Evolutionary conservation across 768 basidiomycete species (phyloP), one percentile per base, ranked within the genome.

Genomic region (Lentinus brumalis): DNA sequence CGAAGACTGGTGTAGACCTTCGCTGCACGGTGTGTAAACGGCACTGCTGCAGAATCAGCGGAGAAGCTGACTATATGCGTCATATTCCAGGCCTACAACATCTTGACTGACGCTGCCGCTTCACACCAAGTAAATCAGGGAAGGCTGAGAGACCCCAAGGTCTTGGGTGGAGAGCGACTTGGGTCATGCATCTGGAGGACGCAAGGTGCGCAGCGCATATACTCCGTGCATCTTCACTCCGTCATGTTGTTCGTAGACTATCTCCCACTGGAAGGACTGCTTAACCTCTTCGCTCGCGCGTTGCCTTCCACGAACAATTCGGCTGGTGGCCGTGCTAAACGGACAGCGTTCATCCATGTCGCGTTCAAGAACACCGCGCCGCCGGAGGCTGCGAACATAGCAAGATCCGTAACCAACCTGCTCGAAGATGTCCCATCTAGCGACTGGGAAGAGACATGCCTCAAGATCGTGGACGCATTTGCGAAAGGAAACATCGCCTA

Each of bases 261-360:
- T 65, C 72, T 88, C 16, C 78, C 80, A 14, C 70, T 86, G 45
- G 87, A 89, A 68, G 77, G 80, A 15, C 76, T 87, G 4, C 68
- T 88, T 45, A 80, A 82, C 54, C 65, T 89, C 0, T 81, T 87
- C 67, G 86, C 81, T 38, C 80, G 81, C 42, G 72, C 87, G 14
- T 70, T 88, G 29, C 84, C 86, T 16, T 73, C 82, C 12, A 69
- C 74, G 5, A 73, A 77, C 51, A 70, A 68, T n/a, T 73, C 70
- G 10, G 60, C 67, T 1, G 74, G 76, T 44, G 76, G 77, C 41
- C 70, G 67, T 18, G 53, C 60, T 8, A 77, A 75, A 63, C 77
- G 85, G 52, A 63, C 71, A 11, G 67, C 75, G 38, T 88, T 85
- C 62, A 78, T 86, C 53, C 76, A 78, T 41, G 76, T 82, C 50